Conservation (phyloP, 2,329 filamentous ascomycete species). For the Microdochium trichocladiopsis region DNA sequence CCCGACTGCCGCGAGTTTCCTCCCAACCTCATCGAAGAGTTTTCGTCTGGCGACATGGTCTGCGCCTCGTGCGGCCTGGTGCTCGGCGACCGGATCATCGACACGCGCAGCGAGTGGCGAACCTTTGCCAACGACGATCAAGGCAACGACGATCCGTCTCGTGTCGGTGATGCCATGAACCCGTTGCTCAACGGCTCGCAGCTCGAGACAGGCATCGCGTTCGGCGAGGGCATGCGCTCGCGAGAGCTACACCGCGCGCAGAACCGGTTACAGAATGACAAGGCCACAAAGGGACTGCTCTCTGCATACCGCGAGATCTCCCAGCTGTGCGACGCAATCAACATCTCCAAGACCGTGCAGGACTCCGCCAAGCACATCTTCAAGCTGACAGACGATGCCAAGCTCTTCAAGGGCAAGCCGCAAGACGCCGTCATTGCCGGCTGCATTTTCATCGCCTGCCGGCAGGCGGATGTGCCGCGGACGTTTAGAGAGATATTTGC, state of each 20-base stretch:
- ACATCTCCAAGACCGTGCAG: slow-evolving; percentile 72
- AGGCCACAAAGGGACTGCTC: slow-evolving; percentile 73
- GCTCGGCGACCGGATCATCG: slow-evolving; percentile 83
- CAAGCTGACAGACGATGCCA: slow-evolving; percentile 89
- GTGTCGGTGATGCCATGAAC: slow-evolving; percentile 93
- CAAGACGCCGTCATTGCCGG: slow-evolving; percentile 91
- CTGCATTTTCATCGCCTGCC: slow-evolving; percentile 96
- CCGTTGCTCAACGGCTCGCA: slow-evolving; percentile 85
- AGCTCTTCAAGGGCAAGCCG: slow-evolving; percentile 91
- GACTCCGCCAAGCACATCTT: slow-evolving; percentile 92
- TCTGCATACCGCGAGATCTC: slow-evolving; percentile 87
- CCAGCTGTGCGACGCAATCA: slow-evolving; percentile 76
- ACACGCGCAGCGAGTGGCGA: slow-evolving; percentile 95
- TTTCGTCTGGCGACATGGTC: slow-evolving; percentile 85
- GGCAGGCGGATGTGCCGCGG: slow-evolving; percentile 77
- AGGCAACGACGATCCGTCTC: slow-evolving; percentile 90
- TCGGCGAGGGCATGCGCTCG: slow-evolving; percentile 60
- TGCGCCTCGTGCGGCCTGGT: slow-evolving; percentile 90
- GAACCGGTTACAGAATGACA: slow-evolving; percentile 74
- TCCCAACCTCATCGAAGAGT: slow-evolving; percentile 90
- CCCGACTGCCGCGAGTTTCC: slow-evolving; percentile 86
- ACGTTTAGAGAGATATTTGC: slow-evolving; percentile 94
- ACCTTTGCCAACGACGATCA: slow-evolving; percentile 98
- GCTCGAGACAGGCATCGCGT: slow-evolving; percentile 81
- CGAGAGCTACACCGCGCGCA: slow-evolving; percentile 64